Percentiles rank a stretch among this genome's conserved stretches.
Conservation (phyloP, 371 early-diverging fungal genomes). For the Mortierella sp. region DNA sequence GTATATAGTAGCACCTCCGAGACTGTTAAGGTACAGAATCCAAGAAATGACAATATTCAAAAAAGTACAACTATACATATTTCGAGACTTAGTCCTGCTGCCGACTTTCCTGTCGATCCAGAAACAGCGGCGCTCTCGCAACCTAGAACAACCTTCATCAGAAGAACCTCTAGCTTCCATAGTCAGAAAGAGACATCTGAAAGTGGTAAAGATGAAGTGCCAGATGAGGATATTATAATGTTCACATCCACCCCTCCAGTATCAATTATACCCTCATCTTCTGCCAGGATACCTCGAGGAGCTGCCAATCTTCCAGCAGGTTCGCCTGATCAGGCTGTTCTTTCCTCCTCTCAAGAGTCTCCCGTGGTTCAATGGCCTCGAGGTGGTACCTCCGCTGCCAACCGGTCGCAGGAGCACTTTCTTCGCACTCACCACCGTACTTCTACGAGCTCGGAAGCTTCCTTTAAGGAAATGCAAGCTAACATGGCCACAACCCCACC, state of each 20-base stretch:
- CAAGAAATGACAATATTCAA: too few relatives aligned
- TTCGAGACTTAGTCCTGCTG: neutral
- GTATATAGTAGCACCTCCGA: neutral
- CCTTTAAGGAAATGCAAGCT: constrained; percentile 39
- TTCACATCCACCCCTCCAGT: constrained; percentile 51
- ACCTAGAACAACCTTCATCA: constrained; percentile 33
- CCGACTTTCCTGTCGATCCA: neutral
- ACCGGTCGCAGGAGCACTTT: constrained; percentile 51
- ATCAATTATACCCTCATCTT: constrained; percentile 34
- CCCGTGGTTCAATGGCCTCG: constrained; percentile 53
- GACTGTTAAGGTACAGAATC: neutral
- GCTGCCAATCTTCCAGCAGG: constrained; percentile 14
- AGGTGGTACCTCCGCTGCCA: constrained; percentile 40
- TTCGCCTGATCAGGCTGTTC: constrained; percentile 33
- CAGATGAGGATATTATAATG: constrained; percentile 53
- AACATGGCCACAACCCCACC: constrained; percentile 50
- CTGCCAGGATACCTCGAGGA: constrained; percentile 26
- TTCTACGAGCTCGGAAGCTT: constrained; percentile 43
- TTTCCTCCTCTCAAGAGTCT: constrained; percentile 29
- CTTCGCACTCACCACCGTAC: constrained; percentile 35
- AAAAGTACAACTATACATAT: too few relatives aligned
- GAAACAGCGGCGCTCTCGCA: neutral
- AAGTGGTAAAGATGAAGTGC: constrained; percentile 10
- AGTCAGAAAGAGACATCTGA: constrained; percentile 19
- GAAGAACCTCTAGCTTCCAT: constrained; percentile 50